These are phyloP conservation scores for Dictyostelium purpureum DNA, from an alignment of 78 protist genomes.

Conservation along the genomic window DNA sequence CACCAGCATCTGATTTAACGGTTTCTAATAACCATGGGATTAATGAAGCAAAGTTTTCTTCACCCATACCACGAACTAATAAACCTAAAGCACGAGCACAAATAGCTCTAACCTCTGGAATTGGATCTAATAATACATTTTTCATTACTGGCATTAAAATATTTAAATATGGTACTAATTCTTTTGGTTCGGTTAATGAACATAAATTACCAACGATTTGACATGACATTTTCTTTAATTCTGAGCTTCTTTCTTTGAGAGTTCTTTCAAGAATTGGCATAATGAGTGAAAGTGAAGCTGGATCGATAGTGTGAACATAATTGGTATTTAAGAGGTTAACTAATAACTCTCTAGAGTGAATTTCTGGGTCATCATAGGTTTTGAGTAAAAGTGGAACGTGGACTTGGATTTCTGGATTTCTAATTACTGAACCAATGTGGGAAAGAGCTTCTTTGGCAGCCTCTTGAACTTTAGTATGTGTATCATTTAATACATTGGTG, in stretches of 20 bases:
- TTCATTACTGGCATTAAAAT: slow-evolving; percentile 84
- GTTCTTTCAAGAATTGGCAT: slow-evolving; percentile 95
- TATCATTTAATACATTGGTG: slow-evolving; percentile 82
- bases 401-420: slow-evolving; percentile 95
- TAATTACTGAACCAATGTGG: slow-evolving; percentile 93
- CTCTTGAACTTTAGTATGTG: slow-evolving; percentile 92
- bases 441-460: slow-evolving; percentile 92
- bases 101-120: slow-evolving; percentile 85
- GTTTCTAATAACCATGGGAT: slow-evolving; percentile 87
- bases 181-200: slow-evolving; percentile 87
- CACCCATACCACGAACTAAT: slow-evolving; percentile 88
- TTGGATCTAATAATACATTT: slow-evolving; percentile 89
- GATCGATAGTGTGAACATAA: slow-evolving; percentile 95
- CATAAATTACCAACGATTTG: slow-evolving; percentile 84
- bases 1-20: slow-evolving; percentile 61
- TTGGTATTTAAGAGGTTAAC: slow-evolving; percentile 87
- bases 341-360: slow-evolving; percentile 80
- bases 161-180: slow-evolving; percentile 87
- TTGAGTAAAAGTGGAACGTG: slow-evolving; percentile 84
- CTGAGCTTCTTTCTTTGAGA: slow-evolving; percentile 84
- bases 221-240: slow-evolving; percentile 86
- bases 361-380: slow-evolving; percentile 90
- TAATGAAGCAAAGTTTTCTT: slow-evolving; percentile 82
- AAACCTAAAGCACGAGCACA: slow-evolving; percentile 77
- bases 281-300: slow-evolving; percentile 96